phyloP scores from a whole-genome alignment of 2,329 filamentous ascomycete species.

The Lomentospora prolificans region DNA sequence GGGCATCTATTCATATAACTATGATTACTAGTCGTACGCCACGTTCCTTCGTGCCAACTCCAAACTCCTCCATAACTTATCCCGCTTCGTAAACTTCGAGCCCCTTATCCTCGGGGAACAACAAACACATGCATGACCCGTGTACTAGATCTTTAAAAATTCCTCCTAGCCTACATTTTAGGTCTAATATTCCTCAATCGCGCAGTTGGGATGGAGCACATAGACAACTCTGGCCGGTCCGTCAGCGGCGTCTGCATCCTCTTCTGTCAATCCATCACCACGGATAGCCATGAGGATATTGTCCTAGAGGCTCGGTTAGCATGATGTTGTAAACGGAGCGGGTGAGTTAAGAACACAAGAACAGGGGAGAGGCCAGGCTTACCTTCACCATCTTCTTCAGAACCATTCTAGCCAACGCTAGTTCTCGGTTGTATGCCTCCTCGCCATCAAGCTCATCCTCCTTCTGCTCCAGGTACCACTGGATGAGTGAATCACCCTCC shows the following conservation, averaged over 20 bases:
- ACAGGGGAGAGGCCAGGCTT: slow-evolving; percentile 22
- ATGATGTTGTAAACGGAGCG: background rate
- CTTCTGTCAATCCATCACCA: slow-evolving; percentile 46
- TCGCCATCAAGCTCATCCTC: slow-evolving; percentile 73
- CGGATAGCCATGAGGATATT: slow-evolving; percentile 79
- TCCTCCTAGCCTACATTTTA: background rate
- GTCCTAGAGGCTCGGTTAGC: slow-evolving; percentile 44
- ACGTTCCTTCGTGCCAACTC: too few relatives aligned
- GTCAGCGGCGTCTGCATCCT: slow-evolving; percentile 34
- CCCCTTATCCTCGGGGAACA: too few relatives aligned
- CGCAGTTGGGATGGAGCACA: slow-evolving; percentile 89
- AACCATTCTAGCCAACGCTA: slow-evolving; percentile 68
- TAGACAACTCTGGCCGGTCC: slow-evolving; percentile 53
- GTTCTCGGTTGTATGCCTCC: slow-evolving; percentile 71
- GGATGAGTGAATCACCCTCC: slow-evolving; percentile 67
- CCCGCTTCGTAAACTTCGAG: background rate
- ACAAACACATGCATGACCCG: too few relatives aligned
- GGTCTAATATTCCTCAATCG: slow-evolving; percentile 54
- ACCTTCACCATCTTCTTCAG: slow-evolving; percentile 95
- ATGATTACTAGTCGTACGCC: too few relatives aligned
- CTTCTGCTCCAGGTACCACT: slow-evolving; percentile 89
- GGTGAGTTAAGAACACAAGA: background rate
- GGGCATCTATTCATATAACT: background rate
- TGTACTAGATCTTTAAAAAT: too few relatives aligned
- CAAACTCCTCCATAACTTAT: too few relatives aligned